These are phyloP conservation scores for Eremochloa ophiuroides DNA, from an alignment of 176 grass and related monocot species.

Conservation along the genomic window DNA sequence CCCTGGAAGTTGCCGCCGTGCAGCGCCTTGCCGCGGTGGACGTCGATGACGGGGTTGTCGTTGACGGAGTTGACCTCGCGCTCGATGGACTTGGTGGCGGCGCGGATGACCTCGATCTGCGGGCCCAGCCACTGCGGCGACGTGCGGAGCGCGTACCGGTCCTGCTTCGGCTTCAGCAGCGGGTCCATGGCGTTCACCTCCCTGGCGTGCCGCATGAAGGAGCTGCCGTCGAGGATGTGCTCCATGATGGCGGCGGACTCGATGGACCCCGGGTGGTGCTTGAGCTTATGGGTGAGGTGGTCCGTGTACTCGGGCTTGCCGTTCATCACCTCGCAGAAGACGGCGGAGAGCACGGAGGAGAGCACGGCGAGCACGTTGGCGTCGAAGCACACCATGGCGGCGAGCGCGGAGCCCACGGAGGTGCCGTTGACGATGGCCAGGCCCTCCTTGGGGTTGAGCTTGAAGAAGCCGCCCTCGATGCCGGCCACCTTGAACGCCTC, in stretches of 20 bases:
- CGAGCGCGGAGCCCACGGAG: slow-evolving; percentile 64
- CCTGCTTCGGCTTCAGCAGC: slow-evolving; percentile 71
- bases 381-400: slow-evolving; percentile 64
- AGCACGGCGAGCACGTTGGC: slow-evolving; percentile 69
- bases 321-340: slow-evolving; percentile 85
- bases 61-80: slow-evolving; percentile 90
- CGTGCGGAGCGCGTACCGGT: slow-evolving; percentile 80
- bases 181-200: slow-evolving; percentile 64
- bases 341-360: slow-evolving; percentile 52
- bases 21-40: slow-evolving; percentile 60
- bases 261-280: slow-evolving; percentile 86
- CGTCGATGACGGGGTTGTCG: slow-evolving; percentile 84
- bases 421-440: slow-evolving; percentile 85
- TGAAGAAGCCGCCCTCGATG: slow-evolving; percentile 61
- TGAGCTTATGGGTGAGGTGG: slow-evolving; percentile 80
- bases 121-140: slow-evolving; percentile 91
- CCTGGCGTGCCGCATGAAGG: slow-evolving; percentile 64
- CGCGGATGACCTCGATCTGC: slow-evolving; percentile 75
- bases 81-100: slow-evolving; percentile 72
- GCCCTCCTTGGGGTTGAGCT: slow-evolving; percentile 80
- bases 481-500: slow-evolving; percentile 67
- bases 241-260: slow-evolving; percentile 88
- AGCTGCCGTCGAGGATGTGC: slow-evolving; percentile 68
- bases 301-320: slow-evolving; percentile 84
- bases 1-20: slow-evolving; percentile 88